Percentiles rank a stretch among this genome's conserved stretches.
Evolutionary conservation across 192 early-diverging fungal species (phyloP).

Genomic region (Dissophora globulifera): DNA sequence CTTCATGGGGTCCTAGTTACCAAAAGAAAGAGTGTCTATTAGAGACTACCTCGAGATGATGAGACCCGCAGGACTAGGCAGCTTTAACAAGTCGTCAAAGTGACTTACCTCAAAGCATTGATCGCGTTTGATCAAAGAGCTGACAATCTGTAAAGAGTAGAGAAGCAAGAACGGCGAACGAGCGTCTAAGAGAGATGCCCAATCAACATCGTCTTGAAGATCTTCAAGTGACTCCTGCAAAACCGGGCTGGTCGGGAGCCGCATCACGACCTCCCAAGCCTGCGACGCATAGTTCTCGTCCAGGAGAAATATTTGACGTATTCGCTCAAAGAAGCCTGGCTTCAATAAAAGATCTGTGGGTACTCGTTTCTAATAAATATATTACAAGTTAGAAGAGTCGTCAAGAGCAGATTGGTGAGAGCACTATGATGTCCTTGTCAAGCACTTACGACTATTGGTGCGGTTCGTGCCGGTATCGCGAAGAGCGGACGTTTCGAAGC

Average conservation of each 20-base stretch:
- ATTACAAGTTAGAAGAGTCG: background rate
- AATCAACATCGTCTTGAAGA: slow-evolving; percentile 43
- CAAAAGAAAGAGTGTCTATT: background rate
- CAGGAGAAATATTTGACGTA: slow-evolving; percentile 53
- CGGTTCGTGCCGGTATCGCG: background rate
- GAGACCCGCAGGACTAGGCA: too few species aligned
- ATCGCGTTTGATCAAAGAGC: slow-evolving; percentile 51
- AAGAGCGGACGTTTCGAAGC: slow-evolving; percentile 28
- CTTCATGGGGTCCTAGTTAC: slow-evolving; percentile 20
- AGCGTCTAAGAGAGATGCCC: slow-evolving; percentile 48
- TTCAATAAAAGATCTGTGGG: slow-evolving; percentile 54
- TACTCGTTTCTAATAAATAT: slow-evolving; percentile 15
- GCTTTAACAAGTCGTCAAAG: too few species aligned
- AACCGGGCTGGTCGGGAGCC: slow-evolving; percentile 52
- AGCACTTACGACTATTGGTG: background rate
- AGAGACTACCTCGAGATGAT: too few species aligned
- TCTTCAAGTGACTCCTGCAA: slow-evolving; percentile 35
- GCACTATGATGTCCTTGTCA: background rate
- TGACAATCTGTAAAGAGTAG: slow-evolving; percentile 57
- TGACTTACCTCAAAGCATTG: slow-evolving; percentile 30
- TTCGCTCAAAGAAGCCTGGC: slow-evolving; percentile 54
- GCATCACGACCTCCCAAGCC: slow-evolving; percentile 38
- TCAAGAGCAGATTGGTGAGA: background rate
- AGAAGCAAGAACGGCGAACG: slow-evolving; percentile 58
- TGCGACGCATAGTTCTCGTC: slow-evolving; percentile 60